Evolutionary conservation across 306 rosid species (phyloP).

Genomic region (Rosa persica): DNA sequence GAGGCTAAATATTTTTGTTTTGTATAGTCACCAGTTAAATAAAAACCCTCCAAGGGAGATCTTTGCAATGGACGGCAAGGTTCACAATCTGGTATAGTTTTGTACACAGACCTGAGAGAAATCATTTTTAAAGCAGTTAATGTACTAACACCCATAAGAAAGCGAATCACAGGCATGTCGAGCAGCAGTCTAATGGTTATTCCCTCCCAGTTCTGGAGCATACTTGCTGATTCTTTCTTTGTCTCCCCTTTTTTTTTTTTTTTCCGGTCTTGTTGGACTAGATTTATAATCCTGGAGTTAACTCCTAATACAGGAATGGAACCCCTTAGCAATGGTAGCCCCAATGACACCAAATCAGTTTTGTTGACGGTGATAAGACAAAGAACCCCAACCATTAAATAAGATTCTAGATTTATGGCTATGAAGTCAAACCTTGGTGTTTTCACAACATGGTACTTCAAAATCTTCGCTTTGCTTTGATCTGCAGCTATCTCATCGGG

Average conservation of each 20-base stretch:
- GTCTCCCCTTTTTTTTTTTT: not conserved
- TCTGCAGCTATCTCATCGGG: slow-evolving; percentile 93
- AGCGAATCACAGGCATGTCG: not conserved
- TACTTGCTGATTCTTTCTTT: not conserved
- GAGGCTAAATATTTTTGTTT: slow-evolving; percentile 96
- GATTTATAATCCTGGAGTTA: not conserved
- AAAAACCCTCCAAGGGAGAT: slow-evolving; percentile 93
- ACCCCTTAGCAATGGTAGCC: not conserved
- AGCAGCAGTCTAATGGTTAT: not conserved
- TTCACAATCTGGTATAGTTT: slow-evolving; percentile 84
- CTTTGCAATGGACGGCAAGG: slow-evolving; percentile 92
- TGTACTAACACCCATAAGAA: not conserved
- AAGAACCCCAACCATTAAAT: not conserved
- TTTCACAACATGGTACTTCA: slow-evolving; percentile 90
- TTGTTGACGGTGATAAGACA: not conserved
- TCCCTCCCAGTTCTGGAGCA: not conserved
- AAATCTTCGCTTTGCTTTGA: slow-evolving; percentile 90
- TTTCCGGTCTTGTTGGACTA: not conserved
- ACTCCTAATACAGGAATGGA: not conserved
- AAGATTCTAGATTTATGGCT: slow-evolving; percentile 17
- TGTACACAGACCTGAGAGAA: slow-evolving; percentile 80
- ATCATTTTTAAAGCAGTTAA: slow-evolving; percentile 16
- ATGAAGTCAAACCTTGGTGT: slow-evolving; percentile 76
- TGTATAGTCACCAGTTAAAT: slow-evolving; percentile 94
- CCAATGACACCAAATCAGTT: not conserved